A percentile compares a stretch with the other conserved stretches of the same genome.
phyloP scores from a whole-genome alignment of 371 early-diverging fungal genomes.

The Aphelidium insulamus region DNA sequence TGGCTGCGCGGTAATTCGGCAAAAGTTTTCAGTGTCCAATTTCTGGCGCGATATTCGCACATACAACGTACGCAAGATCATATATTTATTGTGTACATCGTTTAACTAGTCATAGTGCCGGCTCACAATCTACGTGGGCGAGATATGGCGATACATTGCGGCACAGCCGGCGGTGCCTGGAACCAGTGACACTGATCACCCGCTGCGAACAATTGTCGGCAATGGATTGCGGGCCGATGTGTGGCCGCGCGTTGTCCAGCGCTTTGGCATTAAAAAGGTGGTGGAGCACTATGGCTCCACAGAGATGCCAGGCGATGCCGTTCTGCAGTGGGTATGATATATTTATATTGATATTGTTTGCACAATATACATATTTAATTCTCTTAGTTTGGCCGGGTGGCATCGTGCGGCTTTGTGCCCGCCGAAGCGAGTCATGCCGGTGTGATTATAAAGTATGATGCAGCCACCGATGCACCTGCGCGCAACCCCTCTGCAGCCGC shows the following conservation, averaged over 20 bases:
- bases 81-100: too few relatives aligned
- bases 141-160: slow-evolving; percentile 38
- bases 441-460: slow-evolving; percentile 15
- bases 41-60: too few relatives aligned
- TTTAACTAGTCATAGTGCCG: too few relatives aligned
- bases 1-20: too few relatives aligned
- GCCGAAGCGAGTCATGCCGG: slow-evolving; percentile 19
- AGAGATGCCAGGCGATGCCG: slow-evolving; percentile 12
- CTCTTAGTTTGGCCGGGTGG: too few relatives aligned
- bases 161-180: slow-evolving; percentile 17
- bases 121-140: slow-evolving; percentile 55
- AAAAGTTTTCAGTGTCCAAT: too few relatives aligned
- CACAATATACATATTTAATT: slow-evolving; percentile 21
- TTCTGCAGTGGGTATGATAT: not conserved
- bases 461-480: slow-evolving; percentile 15
- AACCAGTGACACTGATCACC: slow-evolving; percentile 20
- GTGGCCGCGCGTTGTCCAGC: slow-evolving; percentile 29
- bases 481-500: slow-evolving; percentile 18
- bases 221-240: slow-evolving; percentile 47
- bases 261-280: slow-evolving; percentile 23
- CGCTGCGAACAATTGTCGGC: slow-evolving; percentile 29
- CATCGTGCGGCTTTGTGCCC: too few relatives aligned
- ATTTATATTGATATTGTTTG: slow-evolving; percentile 5
- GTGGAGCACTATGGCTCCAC: slow-evolving; percentile 32
- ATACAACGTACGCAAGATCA: too few relatives aligned